Evolutionary conservation across 768 basidiomycete species (phyloP), one percentile per base, ranked within the genome.

Genomic region (Omphalotus guepiniiformis): DNA sequence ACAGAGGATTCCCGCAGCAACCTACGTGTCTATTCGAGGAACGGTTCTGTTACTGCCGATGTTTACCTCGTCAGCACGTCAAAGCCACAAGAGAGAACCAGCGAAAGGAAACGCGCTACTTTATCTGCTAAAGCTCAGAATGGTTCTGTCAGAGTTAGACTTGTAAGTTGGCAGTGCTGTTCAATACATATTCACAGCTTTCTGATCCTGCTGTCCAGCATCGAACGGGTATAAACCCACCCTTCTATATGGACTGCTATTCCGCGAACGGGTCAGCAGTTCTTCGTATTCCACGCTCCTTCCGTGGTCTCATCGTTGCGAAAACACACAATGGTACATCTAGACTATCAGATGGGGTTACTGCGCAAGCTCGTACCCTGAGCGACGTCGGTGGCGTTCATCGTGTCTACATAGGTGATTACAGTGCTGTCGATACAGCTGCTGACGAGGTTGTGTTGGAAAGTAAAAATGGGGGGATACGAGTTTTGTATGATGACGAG

Each of bases 241-340:
- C 66, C 12, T 51, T 66, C 37, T 43, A 55, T n/a, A 34, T 69
- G 7, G 43, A 51, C 1, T 32, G 56, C 11, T 43, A 48, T 13
- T 54, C 65, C 11, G 36, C 41, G 22, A 59, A 71, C 44, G 70
- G 70, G 2, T 22, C 50, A n/a, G 50, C 73, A 12, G 51, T 46
- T 21, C 40, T 75, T 12, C 52, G 61, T 25, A 49, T 75, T 26
- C 73, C 73, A 4, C 70, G 71, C n/a, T 63, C 69, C 4, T 75
- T 70, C 58, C 55, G 57, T 19, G 73, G 73, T 1, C 59, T 59
- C 0, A 32, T 73, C 26, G 48, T 52, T 2, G 53, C 69, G 28
- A 62, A 52, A 22, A 60, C 60, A 6, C 42, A 16, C 6, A 61
- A 70, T 43, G 67, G 66, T 16, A 48, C 38, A 22, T 46, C 55